Base-by-base conservation (phyloP, 371 early-diverging fungal genomes). In the Saksenaea oblongispora region DNA sequence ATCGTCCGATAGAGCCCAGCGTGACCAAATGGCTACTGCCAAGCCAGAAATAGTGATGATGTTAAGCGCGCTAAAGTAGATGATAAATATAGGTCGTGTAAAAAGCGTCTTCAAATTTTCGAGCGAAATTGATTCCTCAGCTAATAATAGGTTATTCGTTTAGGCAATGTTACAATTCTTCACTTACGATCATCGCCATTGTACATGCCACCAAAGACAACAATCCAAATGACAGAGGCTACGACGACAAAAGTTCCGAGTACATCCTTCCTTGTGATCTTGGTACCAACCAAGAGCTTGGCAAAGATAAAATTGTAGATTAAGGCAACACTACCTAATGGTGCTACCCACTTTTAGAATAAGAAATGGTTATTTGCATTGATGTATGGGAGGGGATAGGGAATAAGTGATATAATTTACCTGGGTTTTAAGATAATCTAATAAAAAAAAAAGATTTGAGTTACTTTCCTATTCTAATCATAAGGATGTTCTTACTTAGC, bases 301-400 rank as follows among this genome's bases (percentile, higher is more conserved):
- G 90, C 90, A 72, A 90, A 87, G 15, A 90, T 61, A 68, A 88
- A 88, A 69, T 90, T 90, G 69, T 87, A 88, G 59, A 90, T 87
- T 28, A 90, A 73, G 9, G 90, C 86, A 22, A 86, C 82, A 47
- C 88, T 84, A n/a, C 88, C 87, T 39, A 90, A 69, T 28, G 90
- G 88, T 42, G 90, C 90, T 28, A 88, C 89, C 89, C 88, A 87
- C 75, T 80, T 54, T 54, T 47, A 31, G 9, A 35, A 22, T n/a
- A 13, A 18, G n/a, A 31, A 13, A 57, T 8, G 9, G 36, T 51
- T 26, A 37, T n/a, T n/a, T n/a, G n/a, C n/a, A n/a, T 18, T 44
- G 31, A 31, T 31, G 22, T 47, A 22, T 22, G 51, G 5, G 51
- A 11, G 22, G n/a, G 51, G n/a, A n/a, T n/a, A n/a, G n/a, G 51